A percentile compares a stretch with the other conserved stretches of the same genome.
These are phyloP conservation scores for Yamadazyma conglobata DNA, from an alignment of 1,139 yeast species.

Conservation along the genomic window DNA sequence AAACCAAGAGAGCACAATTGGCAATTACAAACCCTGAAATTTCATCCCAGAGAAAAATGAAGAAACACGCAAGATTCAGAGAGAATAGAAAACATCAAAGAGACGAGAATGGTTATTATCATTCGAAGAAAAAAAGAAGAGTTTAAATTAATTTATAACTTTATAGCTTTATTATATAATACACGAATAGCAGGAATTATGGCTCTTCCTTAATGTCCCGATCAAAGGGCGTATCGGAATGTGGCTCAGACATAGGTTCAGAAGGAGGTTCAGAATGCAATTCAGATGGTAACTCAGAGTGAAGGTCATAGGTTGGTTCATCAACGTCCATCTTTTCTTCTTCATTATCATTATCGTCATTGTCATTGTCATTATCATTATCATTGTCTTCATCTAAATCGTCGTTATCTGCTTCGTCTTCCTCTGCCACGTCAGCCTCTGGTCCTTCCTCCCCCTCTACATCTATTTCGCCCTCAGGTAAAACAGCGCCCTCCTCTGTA, in stretches of 20 bases:
- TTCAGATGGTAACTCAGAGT: conserved; percentile 7
- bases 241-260: conserved; percentile 5
- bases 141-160: too few relatives aligned
- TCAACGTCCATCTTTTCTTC: conserved; percentile 2
- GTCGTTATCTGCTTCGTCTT: conserved; percentile 11
- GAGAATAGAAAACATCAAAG: conserved; percentile 72
- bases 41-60: conserved; percentile 72
- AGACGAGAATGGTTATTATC: conserved; percentile 76
- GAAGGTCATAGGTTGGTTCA: conserved; percentile 7
- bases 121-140: conserved; percentile 49
- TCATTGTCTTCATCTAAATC: conserved; percentile 15
- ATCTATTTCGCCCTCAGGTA: conserved; percentile 16
- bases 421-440: conserved; percentile 10
- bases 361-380: conserved; percentile 12
- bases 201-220: conserved; percentile 3
- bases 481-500: conserved; percentile 15
- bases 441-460: conserved; percentile 13
- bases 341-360: conserved; percentile 3
- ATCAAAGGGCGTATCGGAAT: conserved; percentile 6
- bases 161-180: too few relatives aligned
- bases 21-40: conserved; percentile 78
- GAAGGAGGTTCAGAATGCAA: conserved; percentile 5
- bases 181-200: too few relatives aligned
- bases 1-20: conserved; percentile 69
- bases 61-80: conserved; percentile 70